phyloP scores from a whole-genome alignment of 805 yeast genomes.

The Yamadazyma insecticola region DNA sequence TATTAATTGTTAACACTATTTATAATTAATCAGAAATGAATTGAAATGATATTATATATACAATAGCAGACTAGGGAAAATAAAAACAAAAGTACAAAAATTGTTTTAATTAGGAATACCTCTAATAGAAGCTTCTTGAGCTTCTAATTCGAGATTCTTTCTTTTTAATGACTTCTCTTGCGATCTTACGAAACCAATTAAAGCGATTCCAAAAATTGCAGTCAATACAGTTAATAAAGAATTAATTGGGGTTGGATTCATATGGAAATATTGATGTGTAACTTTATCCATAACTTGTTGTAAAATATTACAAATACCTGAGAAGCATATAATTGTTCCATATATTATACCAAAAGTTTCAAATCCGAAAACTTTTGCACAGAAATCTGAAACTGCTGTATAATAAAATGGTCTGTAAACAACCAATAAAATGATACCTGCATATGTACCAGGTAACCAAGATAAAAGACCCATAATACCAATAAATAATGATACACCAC shows the following conservation, averaged over 20 bases:
- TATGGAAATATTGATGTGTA: conserved; percentile 63
- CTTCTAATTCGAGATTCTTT: conserved; percentile 55
- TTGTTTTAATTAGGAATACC: conserved; percentile 35
- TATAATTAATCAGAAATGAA: no score
- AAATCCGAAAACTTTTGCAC: conserved; percentile 91
- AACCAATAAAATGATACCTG: conserved; percentile 70
- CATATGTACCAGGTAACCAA: conserved; percentile 50
- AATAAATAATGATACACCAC: conserved; percentile 52
- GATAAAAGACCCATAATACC: conserved; percentile 70
- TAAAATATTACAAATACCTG: conserved; percentile 74
- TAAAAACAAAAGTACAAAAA: not conserved
- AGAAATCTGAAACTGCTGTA: conserved; percentile 86
- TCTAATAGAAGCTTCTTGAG: conserved; percentile 51
- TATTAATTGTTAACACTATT: no score
- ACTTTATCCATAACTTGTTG: conserved; percentile 66
- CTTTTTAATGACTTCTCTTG: conserved; percentile 43
- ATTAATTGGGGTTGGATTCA: conserved; percentile 82
- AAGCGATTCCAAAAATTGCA: conserved; percentile 42
- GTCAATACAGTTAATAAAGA: conserved; percentile 50
- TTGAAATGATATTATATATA: no score
- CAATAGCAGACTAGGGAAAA: no score
- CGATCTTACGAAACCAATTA: conserved; percentile 41
- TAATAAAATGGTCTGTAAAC: conserved; percentile 88
- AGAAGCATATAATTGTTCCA: conserved; percentile 76
- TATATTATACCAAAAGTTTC: conserved; percentile 88